Base-by-base conservation (phyloP, 139 green algal genomes). In the Auxenochlorella pyrenoidosa region DNA sequence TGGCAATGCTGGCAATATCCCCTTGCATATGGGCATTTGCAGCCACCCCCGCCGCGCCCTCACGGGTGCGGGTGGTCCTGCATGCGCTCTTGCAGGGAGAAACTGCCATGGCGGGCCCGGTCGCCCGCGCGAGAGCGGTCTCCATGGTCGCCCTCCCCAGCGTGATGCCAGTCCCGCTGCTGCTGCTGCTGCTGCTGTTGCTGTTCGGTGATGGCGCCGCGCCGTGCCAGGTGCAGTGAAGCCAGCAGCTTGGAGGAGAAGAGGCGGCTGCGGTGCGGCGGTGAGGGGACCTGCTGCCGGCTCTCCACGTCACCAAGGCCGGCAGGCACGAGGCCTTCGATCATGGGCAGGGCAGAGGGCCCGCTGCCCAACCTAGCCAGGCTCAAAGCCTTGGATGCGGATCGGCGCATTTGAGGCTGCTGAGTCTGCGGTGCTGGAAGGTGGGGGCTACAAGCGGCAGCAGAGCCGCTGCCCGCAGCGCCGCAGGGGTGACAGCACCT, bases 181-280 rank as follows among this genome's bases (percentile, higher is more conserved):
- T 76, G 63, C 63, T 71, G 63, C 63, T 68, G 60, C 60, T 68
- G 68, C 68, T 75, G 68, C 68, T 75, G 68, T 32, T 76, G 70
- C n/a, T 28, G n/a, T 0, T 38, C 70, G 70, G n/a, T 34, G n/a
- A 8, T 38, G 70, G 30, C 70, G 63, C 63, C 28, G 63, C 28
- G 28, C 13, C 63, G 5, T 15, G 30, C 16, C 70, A 76, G 70
- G n/a, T 76, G 70, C 34, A 76, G 70, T 16, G 13, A 43, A 30
- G 34, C 16, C 18, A 30, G 70, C 34, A 76, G 70, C 2, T 76
- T 43, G 16, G n/a, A 43, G 75, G 36, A n/a, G 41, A 59, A 80
- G 18, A 36, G 75, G 40, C 43, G 75, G 28, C 43, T 36, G 26
- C 21, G 41, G 24, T 63, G 41, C 40, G 38, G 54, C 16, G 54